Base-by-base conservation (phyloP, 768 basidiomycete genomes). In the Trametes cingulata region DNA sequence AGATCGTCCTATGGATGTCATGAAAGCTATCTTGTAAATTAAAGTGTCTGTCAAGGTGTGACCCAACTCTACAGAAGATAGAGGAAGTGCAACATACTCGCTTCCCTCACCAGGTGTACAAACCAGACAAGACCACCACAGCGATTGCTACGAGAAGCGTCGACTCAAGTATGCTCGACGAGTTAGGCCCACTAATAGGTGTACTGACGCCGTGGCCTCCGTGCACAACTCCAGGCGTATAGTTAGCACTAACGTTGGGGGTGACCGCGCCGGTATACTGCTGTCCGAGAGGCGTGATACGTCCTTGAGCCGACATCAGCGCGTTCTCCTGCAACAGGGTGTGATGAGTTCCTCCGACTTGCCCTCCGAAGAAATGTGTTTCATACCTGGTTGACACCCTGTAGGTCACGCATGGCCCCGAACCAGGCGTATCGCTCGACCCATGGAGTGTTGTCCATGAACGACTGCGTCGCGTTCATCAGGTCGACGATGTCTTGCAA, bases 361-460 rank as follows among this genome's bases (percentile, higher is more conserved):
- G 35, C 35, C 3, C 46, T 40, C 25, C 17, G 27, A 17, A 46
- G 4, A 22, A 7, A 24, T 3, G 19, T 27, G 41, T 0, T 20
- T 63, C 69, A 37, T 54, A 82, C 82, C 65, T 68, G 67, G 63
- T 84, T 82, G 1, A 85, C 78, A 19, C 77, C 80, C 41, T 76
- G 71, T 62, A 82, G 65, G 64, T 82, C 71, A 59, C 73, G 72
- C 80, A 83, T 80, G 4, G 82, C 81, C 10, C 85, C 85, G 66
- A 82, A 86, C 83, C 83, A 87, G 9, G 82, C 74, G 67, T 85
- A 86, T 5, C 85, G 75, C 66, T 86, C 84, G 15, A 86, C 79
- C 69, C 75, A 86, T 22, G 72, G 68, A 1, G 80, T 73, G 6
- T 64, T 62, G 58, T 86, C 82, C 82, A 87, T 81, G 71, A 78